Percentiles rank a stretch among this genome's conserved stretches.
Evolutionary conservation across 257 asterid species (phyloP).

Genomic region (Nicotiana paniculata): DNA sequence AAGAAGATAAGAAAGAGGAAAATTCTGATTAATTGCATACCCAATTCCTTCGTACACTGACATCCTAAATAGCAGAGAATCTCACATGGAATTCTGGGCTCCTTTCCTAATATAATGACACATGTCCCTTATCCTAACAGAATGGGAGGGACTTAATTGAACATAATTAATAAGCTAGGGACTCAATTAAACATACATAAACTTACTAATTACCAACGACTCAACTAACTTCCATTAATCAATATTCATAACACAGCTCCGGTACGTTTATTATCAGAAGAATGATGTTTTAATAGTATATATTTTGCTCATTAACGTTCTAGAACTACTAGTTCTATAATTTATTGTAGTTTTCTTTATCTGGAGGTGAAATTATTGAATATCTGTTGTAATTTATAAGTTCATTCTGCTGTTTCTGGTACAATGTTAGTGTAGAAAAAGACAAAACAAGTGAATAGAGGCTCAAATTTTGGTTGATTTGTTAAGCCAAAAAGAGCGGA

Average conservation of each 20-base stretch:
- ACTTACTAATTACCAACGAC: too few species aligned
- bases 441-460: neutral
- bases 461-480: neutral
- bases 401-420: neutral
- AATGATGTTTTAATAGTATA: neutral
- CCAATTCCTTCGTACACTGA: too few species aligned
- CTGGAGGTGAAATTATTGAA: neutral
- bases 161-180: too few species aligned
- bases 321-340: neutral
- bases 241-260: neutral
- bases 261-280: slow-evolving; percentile 14
- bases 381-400: neutral
- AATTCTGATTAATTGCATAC: too few species aligned
- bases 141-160: too few species aligned
- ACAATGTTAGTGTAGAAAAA: neutral
- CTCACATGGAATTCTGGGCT: too few species aligned
- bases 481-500: neutral
- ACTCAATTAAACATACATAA: too few species aligned
- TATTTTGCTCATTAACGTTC: neutral
- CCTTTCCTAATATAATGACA: too few species aligned
- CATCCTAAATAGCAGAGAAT: too few species aligned
- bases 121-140: too few species aligned
- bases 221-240: too few species aligned
- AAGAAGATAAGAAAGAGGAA: too few species aligned
- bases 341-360: neutral